Evolutionary conservation across 2,329 filamentous ascomycete genomes (phyloP).

Genomic region (Alternaria metachromatica): DNA sequence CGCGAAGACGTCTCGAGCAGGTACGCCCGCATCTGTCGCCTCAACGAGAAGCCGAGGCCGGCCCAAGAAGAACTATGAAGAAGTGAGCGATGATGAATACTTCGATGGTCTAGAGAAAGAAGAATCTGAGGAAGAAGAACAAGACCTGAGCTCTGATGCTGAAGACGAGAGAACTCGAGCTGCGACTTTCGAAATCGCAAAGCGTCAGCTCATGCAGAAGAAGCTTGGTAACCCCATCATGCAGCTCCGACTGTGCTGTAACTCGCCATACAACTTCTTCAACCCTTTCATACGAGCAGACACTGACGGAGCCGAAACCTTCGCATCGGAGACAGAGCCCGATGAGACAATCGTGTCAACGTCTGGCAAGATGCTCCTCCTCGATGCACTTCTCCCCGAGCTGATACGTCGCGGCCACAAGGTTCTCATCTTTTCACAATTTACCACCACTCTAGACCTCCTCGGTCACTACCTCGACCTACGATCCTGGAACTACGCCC

Average conservation of each 20-base stretch:
- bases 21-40: conserved; percentile 68
- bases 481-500: conserved; percentile 79
- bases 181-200: conserved; percentile 77
- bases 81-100: conserved; percentile 83
- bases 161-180: conserved; percentile 69
- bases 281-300: conserved; percentile 72
- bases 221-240: conserved; percentile 93
- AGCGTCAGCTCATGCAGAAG: conserved; percentile 86
- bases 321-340: conserved; percentile 57
- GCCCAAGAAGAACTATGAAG: conserved; percentile 67
- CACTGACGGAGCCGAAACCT: conserved; percentile 57
- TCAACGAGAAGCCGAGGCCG: conserved; percentile 61
- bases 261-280: conserved; percentile 96
- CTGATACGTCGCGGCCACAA: conserved; percentile 82
- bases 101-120: conserved; percentile 75
- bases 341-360: conserved; percentile 85
- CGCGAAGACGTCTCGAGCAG: conserved; percentile 73
- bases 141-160: conserved; percentile 54
- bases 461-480: conserved; percentile 86
- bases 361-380: conserved; percentile 93
- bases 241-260: conserved; percentile 90
- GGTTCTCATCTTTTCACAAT: conserved; percentile 94
- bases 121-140: conserved; percentile 51
- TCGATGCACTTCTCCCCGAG: conserved; percentile 81
- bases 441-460: conserved; percentile 92